A percentile compares a stretch with the other conserved stretches of the same genome.
phyloP scores from a whole-genome alignment of 148 eudicot genomes.

The Camellia lanceoleosa region DNA sequence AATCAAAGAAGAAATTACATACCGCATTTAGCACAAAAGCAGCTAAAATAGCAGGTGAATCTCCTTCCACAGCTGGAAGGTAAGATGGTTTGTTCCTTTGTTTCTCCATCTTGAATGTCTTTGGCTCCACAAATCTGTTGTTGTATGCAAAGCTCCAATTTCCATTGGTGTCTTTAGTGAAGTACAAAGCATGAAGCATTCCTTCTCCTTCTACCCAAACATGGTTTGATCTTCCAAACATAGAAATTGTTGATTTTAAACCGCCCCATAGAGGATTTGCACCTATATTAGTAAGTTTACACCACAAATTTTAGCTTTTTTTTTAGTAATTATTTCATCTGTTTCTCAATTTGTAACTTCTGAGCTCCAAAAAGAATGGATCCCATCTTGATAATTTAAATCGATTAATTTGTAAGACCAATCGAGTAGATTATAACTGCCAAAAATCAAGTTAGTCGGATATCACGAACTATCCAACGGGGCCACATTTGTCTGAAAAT shows the following conservation, averaged over 20 bases:
- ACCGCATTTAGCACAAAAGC: constrained; percentile 17
- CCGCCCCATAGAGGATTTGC: constrained; percentile 39
- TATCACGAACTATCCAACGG: too few relatives aligned
- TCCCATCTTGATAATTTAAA: too few relatives aligned
- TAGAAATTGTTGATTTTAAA: constrained; percentile 23
- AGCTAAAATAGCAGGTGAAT: constrained; percentile 10
- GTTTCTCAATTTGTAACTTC: too few relatives aligned
- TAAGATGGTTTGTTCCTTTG: constrained; percentile 16
- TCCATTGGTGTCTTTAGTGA: constrained; percentile 25
- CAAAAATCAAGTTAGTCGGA: too few relatives aligned
- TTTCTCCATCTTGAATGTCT: constrained; percentile 18
- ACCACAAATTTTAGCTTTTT: too few relatives aligned
- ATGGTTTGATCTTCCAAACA: constrained; percentile 34
- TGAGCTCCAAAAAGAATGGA: too few relatives aligned
- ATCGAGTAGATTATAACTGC: too few relatives aligned
- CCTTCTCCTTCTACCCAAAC: constrained; percentile 50
- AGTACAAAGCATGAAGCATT: constrained; percentile 40
- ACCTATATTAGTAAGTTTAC: constrained; percentile 12
- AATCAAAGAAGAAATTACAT: not conserved
- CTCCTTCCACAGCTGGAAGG: constrained; percentile 23
- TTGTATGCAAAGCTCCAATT: constrained; percentile 28
- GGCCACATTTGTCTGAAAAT: too few relatives aligned
- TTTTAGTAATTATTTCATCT: too few relatives aligned
- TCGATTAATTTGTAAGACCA: too few relatives aligned
- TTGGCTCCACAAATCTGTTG: constrained; percentile 15